These are phyloP conservation scores for Ophiostoma perfectum DNA, from an alignment of 2,329 filamentous ascomycete genomes.

Conservation along the genomic window DNA sequence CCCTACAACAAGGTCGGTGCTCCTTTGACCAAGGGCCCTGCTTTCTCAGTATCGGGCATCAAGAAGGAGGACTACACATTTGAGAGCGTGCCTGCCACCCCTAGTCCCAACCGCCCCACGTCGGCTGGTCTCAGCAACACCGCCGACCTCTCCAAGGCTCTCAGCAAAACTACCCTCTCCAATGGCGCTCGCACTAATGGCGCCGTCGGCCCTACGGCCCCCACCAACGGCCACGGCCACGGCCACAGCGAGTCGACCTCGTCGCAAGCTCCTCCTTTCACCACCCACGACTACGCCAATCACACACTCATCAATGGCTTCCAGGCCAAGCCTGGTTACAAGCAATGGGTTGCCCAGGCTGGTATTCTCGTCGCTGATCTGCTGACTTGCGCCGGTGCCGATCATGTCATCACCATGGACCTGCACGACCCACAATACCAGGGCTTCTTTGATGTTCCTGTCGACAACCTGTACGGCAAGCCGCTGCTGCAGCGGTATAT, in stretches of 20 bases:
- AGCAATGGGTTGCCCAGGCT: constrained; percentile 97
- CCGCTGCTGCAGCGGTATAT: constrained; percentile 66
- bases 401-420: constrained; percentile 98
- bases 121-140: constrained; percentile 62
- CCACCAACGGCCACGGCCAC: constrained; percentile 33
- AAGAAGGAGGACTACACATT: constrained; percentile 68
- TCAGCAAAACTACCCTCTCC: constrained; percentile 61
- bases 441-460: constrained; percentile 97
- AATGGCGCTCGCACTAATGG: constrained; percentile 37
- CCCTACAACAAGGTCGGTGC: constrained; percentile 95
- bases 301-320: constrained; percentile 51
- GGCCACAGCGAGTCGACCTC: constrained; percentile 39
- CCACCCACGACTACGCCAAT: constrained; percentile 61
- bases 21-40: constrained; percentile 64
- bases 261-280: constrained; percentile 46
- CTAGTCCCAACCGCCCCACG: constrained; percentile 64
- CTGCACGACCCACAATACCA: constrained; percentile 91
- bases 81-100: constrained; percentile 85
- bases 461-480: constrained; percentile 92
- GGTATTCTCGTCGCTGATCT: constrained; percentile 92
- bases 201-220: constrained; percentile 23
- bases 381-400: constrained; percentile 88
- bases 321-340: constrained; percentile 85
- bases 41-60: constrained; percentile 38
- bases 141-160: constrained; percentile 66